Base-by-base conservation (phyloP, 805 yeast species). In the Yamadazyma phyllophila region DNA sequence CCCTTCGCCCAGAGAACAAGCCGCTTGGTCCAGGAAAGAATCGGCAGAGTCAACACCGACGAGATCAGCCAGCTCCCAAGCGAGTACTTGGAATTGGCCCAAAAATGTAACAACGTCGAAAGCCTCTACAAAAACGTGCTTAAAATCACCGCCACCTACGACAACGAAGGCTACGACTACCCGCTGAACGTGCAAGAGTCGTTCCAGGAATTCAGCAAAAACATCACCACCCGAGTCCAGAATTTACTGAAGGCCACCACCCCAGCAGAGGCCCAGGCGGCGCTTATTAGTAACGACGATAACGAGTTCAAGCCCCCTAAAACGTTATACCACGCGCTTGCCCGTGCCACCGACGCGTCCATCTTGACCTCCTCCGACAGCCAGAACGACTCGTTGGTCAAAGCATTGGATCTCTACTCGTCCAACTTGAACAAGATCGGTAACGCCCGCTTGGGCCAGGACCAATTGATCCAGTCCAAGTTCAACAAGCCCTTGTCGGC, bases 201-300 rank as follows among this genome's bases (percentile, higher is more conserved):
- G n/a, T 78, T 88, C 51, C 74, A 76, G 41, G 91, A 85, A 51
- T 76, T 86, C 48, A 82, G 89, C 43, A 82, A 82, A 65, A 77
- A 76, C 52, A 74, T 88, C 49, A 73, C 83, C 42, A 72, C 75
- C 44, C 79, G 87, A 55, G 83, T 87, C 39, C 73, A 77, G 47
- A 85, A 81, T 49, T 72, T 87, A 49, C 78, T 90, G 13, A 78
- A 76, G 59, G 96, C 90, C 11, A 76, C 84, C 39, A 76, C 85
- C 17, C 88, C 92, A 1, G 77, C 81, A n/a, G 96, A 88, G 61
- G 92, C 91, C 4, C 94, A 88, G 68, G 80, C 85, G 11, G 85
- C 88, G 11, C 61, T 72, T 50, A 68, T 85, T 34, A 69, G 77
- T 44, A 64, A 69, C 12, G 49, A 52, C 13, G 58, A 57, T 9